These are phyloP conservation scores for Avicennia marina DNA, from an alignment of 257 asterid genomes.

Conservation along the genomic window DNA sequence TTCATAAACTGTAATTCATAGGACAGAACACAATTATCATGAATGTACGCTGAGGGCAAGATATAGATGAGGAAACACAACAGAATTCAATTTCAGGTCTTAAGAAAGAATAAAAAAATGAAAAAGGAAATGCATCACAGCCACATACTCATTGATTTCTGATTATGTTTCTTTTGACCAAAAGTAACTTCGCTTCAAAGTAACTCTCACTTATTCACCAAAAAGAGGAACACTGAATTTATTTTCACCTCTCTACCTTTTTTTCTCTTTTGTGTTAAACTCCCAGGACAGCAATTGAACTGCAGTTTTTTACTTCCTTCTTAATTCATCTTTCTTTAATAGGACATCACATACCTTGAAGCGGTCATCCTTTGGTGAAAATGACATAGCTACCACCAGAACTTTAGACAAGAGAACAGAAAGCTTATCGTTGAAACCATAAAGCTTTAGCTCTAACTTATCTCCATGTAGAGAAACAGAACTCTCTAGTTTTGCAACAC, in stretches of 20 bases:
- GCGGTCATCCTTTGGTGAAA: conserved; percentile 82
- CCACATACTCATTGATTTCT: conserved; percentile 8
- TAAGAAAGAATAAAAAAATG: no score
- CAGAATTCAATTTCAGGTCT: conserved; percentile 13
- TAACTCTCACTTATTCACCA: no score
- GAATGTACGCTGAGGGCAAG: neutral
- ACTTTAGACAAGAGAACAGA: conserved; percentile 76
- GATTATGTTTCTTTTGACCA: conserved; percentile 7
- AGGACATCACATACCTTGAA: conserved; percentile 54
- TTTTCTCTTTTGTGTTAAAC: neutral
- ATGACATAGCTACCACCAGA: conserved; percentile 63
- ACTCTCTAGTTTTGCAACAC: conserved; percentile 89
- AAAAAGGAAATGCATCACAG: no score
- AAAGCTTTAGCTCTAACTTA: conserved; percentile 86
- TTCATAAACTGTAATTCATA: neutral
- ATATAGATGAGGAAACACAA: conserved; percentile 8
- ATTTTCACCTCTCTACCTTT: neutral
- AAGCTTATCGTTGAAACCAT: conserved; percentile 96
- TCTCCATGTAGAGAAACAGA: conserved; percentile 85
- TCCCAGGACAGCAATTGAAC: conserved; percentile 5
- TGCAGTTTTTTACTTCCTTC: conserved; percentile 2
- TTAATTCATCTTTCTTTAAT: conserved; percentile 1
- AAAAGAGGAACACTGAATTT: no score
- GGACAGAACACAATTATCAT: neutral
- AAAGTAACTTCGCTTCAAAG: neutral